Evolutionary conservation across 192 early-diverging fungal species (phyloP), one percentile per base, ranked within the genome.

Genomic region (Gonapodya prolifera): DNA sequence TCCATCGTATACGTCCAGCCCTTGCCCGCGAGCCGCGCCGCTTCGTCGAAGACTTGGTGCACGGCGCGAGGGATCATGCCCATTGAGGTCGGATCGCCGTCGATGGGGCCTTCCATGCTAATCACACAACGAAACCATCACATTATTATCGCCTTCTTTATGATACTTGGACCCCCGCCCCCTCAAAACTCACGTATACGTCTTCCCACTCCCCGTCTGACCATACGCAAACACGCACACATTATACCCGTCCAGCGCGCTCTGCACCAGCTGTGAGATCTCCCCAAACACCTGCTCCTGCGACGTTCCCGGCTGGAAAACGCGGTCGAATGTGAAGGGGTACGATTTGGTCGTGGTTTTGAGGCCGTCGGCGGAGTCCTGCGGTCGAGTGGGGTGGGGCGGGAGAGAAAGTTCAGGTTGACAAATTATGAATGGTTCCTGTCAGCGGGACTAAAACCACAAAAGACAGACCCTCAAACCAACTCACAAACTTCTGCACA

Each of bases 181-280:
- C n/a, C n/a, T n/a, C n/a, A n/a, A 17, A 1, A 79, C 76, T 13
- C 78, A 83, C 80, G 94, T 93, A 81, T 91, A 94, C 18, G 94
- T 95, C 84, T 99, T 99, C 83, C 98, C 98, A 34, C 90, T 92
- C 77, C 98, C 98, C 2, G 96, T 98, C 83, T 99, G 98, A 81
- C 98, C 98, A 82, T 99, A 99, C 34, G 96, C 97, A 81, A 99
- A 99, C 30, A 99, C 97, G 2, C 96, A 98, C 69, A 96, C 96
- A 84, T 99, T 98, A 86, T 98, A 99, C 77, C 98, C 98, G 69
- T 90, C 97, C 35, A 99, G 78, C 0, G 95, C 96, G 0, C 93
- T 94, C 79, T 98, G 95, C 18, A 99, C 94, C 13, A 99, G 85
- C 81, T 97, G 95, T 31, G 94, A 91, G n/a, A 99, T 94, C 79